A percentile compares a stretch with the other conserved stretches of the same genome.
Evolutionary conservation across 306 rosid genomes (phyloP).

Genomic region (Gynostemma pentaphyllum): DNA sequence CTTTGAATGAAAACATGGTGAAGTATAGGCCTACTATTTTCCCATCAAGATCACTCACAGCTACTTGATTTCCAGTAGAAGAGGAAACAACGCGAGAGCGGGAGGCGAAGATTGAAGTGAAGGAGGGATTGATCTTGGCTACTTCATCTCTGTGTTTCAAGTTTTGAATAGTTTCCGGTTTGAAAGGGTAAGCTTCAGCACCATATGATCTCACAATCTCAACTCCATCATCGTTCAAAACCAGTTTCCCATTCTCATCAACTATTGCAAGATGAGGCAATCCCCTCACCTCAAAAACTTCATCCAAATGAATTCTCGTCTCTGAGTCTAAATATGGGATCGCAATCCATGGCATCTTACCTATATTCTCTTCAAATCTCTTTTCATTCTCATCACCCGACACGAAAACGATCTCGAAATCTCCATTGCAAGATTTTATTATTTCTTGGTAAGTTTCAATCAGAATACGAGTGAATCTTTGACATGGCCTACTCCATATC

Average conservation of each 20-base stretch:
- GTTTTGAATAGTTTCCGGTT: slow-evolving; percentile 29
- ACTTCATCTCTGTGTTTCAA: too few species aligned
- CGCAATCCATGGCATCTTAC: slow-evolving; percentile 73
- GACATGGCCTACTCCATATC: slow-evolving; percentile 55
- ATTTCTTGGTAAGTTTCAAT: slow-evolving; percentile 36
- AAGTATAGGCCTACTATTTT: slow-evolving; percentile 34
- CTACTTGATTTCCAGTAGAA: slow-evolving; percentile 40
- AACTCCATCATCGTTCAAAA: too few species aligned
- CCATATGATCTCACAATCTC: too few species aligned
- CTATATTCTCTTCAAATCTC: slow-evolving; percentile 39
- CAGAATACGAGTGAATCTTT: slow-evolving; percentile 38
- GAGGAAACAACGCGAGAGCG: slow-evolving; percentile 37
- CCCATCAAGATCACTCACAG: slow-evolving; percentile 38
- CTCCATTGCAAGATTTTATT: slow-evolving; percentile 28
- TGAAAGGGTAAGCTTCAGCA: too few species aligned
- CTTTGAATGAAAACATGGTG: background rate
- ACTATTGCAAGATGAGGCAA: too few species aligned
- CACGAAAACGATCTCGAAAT: slow-evolving; percentile 46
- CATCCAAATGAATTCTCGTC: slow-evolving; percentile 27
- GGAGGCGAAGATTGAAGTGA: slow-evolving; percentile 33
- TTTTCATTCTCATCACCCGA: slow-evolving; percentile 44
- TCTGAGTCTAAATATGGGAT: slow-evolving; percentile 54
- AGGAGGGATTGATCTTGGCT: too few species aligned
- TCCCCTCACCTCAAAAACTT: slow-evolving; percentile 29
- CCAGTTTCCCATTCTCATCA: too few species aligned